Evolutionary conservation across 2,329 filamentous ascomycete species (phyloP).

Genomic region (Aaosphaeria pasadenensis): DNA sequence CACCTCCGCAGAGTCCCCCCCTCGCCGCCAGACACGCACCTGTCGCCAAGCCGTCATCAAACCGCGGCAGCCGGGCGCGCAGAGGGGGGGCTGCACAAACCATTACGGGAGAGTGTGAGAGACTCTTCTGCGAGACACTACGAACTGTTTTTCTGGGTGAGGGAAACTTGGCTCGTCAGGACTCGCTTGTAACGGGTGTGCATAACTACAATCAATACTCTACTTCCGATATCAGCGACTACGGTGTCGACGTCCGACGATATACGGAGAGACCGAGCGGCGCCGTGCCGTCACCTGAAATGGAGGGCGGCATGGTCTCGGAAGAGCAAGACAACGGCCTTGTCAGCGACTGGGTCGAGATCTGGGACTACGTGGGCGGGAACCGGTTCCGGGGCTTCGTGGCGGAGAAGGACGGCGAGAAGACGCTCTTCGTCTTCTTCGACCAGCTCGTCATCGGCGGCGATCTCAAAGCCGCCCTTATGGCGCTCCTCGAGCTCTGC

Average conservation of each 20-base stretch:
- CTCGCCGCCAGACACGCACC: conserved; percentile 69
- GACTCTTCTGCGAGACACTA: conserved; percentile 98
- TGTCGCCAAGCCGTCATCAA: conserved; percentile 52
- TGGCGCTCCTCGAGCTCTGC: conserved; percentile 86
- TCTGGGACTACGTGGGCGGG: conserved; percentile 83
- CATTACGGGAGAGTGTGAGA: conserved; percentile 99
- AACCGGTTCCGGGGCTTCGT: conserved; percentile 85
- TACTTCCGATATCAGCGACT: conserved; percentile 25
- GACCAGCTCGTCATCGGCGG: conserved; percentile 68
- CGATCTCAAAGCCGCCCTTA: conserved; percentile 79
- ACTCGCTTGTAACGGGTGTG: conserved; percentile 86
- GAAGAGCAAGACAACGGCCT: conserved; percentile 16
- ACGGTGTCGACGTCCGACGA: conserved; percentile 21
- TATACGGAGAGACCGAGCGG: conserved; percentile 23
- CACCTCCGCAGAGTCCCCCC: conserved; percentile 85
- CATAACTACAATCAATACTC: conserved; percentile 20
- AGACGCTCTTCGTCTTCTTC: conserved; percentile 85
- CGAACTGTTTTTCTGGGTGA: conserved; percentile 93
- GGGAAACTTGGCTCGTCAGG: conserved; percentile 72
- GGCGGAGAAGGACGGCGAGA: conserved; percentile 65
- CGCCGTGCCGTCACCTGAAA: conserved; percentile 32
- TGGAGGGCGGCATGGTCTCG: conserved; percentile 16
- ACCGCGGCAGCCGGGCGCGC: conserved; percentile 37
- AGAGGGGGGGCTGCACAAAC: conserved; percentile 90
- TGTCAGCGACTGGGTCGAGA: conserved; percentile 67